A percentile compares a stretch with the other conserved stretches of the same genome.
These are phyloP conservation scores for Neostapfia colusana DNA, from an alignment of 176 grass and related monocot species.

Conservation along the genomic window DNA sequence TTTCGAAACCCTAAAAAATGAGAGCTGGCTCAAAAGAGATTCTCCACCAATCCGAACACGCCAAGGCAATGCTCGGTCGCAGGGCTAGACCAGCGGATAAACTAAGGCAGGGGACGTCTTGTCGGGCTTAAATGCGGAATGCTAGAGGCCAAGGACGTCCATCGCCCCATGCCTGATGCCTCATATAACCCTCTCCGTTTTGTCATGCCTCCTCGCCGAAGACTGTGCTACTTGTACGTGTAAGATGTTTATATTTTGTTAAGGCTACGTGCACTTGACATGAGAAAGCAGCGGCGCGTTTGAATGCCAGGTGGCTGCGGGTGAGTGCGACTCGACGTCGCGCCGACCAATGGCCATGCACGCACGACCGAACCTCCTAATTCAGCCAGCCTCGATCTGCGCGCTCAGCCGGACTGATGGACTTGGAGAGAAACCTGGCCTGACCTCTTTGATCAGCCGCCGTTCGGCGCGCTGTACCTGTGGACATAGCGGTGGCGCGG, in stretches of 20 bases:
- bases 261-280: constrained; percentile 6
- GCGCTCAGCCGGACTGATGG: not conserved
- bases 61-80: constrained; percentile 6
- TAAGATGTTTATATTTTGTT: not conserved
- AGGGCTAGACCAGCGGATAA: constrained; percentile 24
- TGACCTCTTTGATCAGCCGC: not conserved
- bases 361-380: constrained; percentile 13
- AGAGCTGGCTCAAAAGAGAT: constrained; percentile 36
- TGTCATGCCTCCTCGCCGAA: constrained; percentile 18
- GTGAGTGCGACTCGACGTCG: too few relatives aligned
- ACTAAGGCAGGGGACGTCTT: constrained; percentile 39
- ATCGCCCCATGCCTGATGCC: not conserved
- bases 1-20: not conserved
- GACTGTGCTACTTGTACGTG: not conserved
- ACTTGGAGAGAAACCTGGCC: not conserved
- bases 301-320: not conserved
- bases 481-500: not conserved
- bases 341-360: not conserved
- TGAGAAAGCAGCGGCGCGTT: not conserved
- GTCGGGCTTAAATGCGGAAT: constrained; percentile 42
- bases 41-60: constrained; percentile 46
- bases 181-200: not conserved
- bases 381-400: not conserved
- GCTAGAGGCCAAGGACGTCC: constrained; percentile 29
- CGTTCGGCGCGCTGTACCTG: not conserved